Percentiles rank a stretch among this genome's conserved stretches.
These are phyloP conservation scores for Chenopodium album DNA, from an alignment of 148 eudicot species.

Conservation along the genomic window DNA sequence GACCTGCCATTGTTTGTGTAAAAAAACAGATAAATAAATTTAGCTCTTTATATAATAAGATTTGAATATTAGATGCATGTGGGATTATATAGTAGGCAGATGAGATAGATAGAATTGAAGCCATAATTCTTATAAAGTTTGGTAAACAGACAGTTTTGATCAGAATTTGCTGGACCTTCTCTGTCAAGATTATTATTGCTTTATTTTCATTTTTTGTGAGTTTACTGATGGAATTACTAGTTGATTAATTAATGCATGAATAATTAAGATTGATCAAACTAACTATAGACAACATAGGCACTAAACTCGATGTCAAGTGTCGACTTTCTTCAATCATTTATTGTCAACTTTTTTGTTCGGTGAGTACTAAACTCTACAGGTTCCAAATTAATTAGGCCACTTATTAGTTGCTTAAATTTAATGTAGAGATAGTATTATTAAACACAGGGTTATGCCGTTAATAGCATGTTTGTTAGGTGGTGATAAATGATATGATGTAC, in stretches of 20 bases:
- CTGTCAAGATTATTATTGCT: neutral
- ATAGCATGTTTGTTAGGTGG: too few relatives aligned
- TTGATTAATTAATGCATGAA: neutral
- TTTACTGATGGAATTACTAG: neutral
- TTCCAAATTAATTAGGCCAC: too few relatives aligned
- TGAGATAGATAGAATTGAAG: conserved; percentile 3
- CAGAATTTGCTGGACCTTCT: conserved; percentile 22
- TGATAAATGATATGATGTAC: too few relatives aligned
- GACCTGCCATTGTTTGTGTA: conserved; percentile 7
- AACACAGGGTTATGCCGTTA: too few relatives aligned
- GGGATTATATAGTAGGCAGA: conserved; percentile 4
- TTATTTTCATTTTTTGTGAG: neutral
- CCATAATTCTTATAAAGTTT: conserved; percentile 9
- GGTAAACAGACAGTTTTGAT: conserved; percentile 23
- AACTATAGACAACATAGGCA: neutral
- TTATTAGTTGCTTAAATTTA: too few relatives aligned
- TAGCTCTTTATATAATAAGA: conserved; percentile 1
- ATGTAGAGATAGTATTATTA: too few relatives aligned
- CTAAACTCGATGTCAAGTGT: neutral
- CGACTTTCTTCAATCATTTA: neutral
- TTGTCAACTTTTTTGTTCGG: neutral
- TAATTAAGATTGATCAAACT: neutral
- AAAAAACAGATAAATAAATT: neutral
- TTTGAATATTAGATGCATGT: conserved; percentile 17
- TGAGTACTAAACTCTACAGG: neutral